Conservation (phyloP, 1,284 basidiomycete species). For the Termitomyces sp. region DNA sequence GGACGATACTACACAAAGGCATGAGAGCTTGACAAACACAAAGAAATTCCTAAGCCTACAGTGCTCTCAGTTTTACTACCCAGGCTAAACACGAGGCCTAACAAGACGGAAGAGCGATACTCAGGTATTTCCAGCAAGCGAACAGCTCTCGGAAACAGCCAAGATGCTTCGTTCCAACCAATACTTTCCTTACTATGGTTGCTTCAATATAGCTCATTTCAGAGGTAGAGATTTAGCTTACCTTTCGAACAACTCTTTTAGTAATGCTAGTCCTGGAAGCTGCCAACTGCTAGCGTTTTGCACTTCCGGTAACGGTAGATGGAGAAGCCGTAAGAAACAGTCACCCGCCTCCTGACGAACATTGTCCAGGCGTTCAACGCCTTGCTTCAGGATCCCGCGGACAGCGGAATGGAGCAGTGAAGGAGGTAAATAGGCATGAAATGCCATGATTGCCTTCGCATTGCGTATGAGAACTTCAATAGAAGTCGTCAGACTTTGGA, state of each 20-base stretch:
- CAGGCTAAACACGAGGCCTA: constrained; percentile 72
- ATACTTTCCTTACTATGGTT: constrained; percentile 30
- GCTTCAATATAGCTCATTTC: constrained; percentile 4
- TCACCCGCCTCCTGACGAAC: constrained; percentile 78
- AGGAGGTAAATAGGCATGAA: constrained; percentile 55
- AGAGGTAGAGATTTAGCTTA: constrained; percentile 26
- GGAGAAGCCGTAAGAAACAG: constrained; percentile 49
- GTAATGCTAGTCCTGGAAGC: constrained; percentile 38
- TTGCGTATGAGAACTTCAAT: constrained; percentile 42
- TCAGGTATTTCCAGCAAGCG: constrained; percentile 57
- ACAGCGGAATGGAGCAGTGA: constrained; percentile 53
- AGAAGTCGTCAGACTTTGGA: constrained; percentile 55
- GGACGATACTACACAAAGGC: constrained; percentile 56
- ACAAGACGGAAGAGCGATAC: constrained; percentile 62
- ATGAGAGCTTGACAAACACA: constrained; percentile 3
- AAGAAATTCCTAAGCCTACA: constrained; percentile 41
- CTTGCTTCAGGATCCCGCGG: constrained; percentile 79
- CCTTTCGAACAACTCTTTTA: constrained; percentile 54
- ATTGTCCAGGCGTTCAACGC: constrained; percentile 87
- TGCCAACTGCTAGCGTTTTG: constrained; percentile 41
- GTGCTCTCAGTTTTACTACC: constrained; percentile 80
- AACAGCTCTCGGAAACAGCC: constrained; percentile 70
- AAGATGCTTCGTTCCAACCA: constrained; percentile 65
- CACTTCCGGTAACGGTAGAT: constrained; percentile 38
- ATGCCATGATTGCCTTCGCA: constrained; percentile 35